Percentiles rank a stretch among this genome's conserved stretches.
These are phyloP conservation scores for Phytophthora melonis DNA, from an alignment of 352 stramenopile genomes.

Conservation along the genomic window DNA sequence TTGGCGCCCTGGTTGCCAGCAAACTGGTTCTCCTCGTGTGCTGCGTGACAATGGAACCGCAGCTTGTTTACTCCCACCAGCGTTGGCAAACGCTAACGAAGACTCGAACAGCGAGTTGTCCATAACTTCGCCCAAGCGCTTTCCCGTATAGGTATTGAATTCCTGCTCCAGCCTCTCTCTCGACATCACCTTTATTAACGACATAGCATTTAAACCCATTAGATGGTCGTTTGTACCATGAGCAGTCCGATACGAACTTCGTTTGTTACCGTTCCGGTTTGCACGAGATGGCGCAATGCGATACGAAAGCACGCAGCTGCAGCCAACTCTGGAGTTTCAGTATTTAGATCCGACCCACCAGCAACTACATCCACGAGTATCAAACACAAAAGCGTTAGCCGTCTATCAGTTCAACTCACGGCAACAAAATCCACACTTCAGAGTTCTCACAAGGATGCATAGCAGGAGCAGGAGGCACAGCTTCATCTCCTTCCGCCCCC, in stretches of 20 bases:
- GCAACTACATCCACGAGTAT: constrained; percentile 33
- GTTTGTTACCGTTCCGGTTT: constrained; percentile 36
- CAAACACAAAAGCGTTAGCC: neutral
- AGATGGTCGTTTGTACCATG: neutral
- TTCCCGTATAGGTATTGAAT: constrained; percentile 46
- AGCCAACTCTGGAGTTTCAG: constrained; percentile 23
- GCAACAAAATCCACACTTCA: neutral
- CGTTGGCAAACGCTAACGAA: constrained; percentile 12
- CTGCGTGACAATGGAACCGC: neutral
- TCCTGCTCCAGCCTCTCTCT: constrained; percentile 25
- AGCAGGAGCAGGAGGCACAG: neutral
- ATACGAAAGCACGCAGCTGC: constrained; percentile 48
- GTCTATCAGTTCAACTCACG: neutral
- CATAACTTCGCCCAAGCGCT: constrained; percentile 18
- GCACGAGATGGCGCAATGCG: constrained; percentile 32
- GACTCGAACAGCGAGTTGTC: constrained; percentile 21
- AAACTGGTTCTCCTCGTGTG: neutral
- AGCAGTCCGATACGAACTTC: neutral
- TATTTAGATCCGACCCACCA: constrained; percentile 25
- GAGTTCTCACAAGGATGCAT: constrained; percentile 43
- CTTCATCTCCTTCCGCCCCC: neutral
- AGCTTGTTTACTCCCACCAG: neutral
- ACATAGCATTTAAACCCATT: constrained; percentile 1
- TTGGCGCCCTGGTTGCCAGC: constrained; percentile 46
- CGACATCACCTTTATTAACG: constrained; percentile 30